These are phyloP conservation scores for Didymosphaeria variabile DNA, from an alignment of 2,329 filamentous ascomycete genomes.

Conservation along the genomic window DNA sequence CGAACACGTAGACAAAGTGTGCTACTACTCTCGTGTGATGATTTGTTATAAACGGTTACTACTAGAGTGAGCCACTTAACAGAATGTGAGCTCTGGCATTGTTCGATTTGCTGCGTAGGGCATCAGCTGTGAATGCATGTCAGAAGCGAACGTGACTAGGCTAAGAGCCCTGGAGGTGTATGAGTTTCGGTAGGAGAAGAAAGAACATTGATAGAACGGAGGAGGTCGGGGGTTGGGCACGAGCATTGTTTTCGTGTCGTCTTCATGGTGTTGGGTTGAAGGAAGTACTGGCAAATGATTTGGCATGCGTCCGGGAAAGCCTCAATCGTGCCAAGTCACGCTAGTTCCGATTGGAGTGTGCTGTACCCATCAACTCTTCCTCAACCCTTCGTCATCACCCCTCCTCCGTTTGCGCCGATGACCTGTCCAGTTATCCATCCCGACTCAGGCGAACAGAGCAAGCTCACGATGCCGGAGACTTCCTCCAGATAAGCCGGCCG, in stretches of 20 bases:
- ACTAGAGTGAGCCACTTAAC: not conserved
- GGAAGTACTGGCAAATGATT: not conserved
- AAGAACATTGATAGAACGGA: not conserved
- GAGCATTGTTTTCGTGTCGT: not conserved
- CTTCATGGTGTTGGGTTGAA: not conserved
- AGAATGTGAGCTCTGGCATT: not conserved
- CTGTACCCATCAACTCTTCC: not conserved
- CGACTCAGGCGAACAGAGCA: conserved; percentile 76
- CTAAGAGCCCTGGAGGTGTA: no score
- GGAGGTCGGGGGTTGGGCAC: not conserved
- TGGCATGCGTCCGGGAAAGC: no score
- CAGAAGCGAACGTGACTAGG: not conserved
- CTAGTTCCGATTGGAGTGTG: not conserved
- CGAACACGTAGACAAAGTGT: not conserved
- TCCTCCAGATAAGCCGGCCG: conserved; percentile 70
- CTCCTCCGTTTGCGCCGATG: conserved; percentile 79
- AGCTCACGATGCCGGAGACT: conserved; percentile 77
- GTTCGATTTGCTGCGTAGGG: not conserved
- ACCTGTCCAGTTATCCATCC: conserved; percentile 82
- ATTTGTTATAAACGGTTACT: not conserved
- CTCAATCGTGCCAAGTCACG: not conserved
- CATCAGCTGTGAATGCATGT: not conserved
- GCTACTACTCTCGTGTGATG: not conserved
- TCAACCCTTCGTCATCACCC: conserved; percentile 54
- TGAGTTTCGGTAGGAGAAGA: no score